Base-by-base conservation (phyloP, 2,329 filamentous ascomycete genomes). In the Byssoonygena ceratinophila region DNA sequence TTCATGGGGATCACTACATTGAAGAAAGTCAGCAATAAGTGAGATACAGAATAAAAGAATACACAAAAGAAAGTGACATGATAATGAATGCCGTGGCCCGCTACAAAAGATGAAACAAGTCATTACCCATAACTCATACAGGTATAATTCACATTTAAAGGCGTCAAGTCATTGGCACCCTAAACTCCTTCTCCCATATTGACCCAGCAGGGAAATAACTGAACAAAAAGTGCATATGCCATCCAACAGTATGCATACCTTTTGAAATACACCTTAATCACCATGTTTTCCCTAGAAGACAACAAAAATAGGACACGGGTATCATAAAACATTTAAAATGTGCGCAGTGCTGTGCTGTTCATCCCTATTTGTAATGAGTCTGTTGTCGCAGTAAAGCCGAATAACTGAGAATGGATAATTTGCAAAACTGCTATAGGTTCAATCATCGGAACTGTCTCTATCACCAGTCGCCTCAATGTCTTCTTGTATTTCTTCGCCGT, bases 401-500 rank as follows among this genome's bases (percentile, higher is more conserved):
- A n/a, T n/a, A n/a, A n/a, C n/a, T n/a, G 36, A 36, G 9, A n/a
- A 5, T 2, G 31, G 5, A 41, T 46, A 34, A 34, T 46, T 12
- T 20, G 31, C 2, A 16, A 7, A 12, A 5, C 40, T 4, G 16
- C 55, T 63, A 62, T 27, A 66, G 60, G 48, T 25, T 41, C 31
- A 47, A n/a, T 46, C 50, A 22, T 52, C 31, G 16, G 40, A 25
- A 23, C 27, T 40, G 16, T 48, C 43, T 14, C 34, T 47, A 23
- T 54, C 54, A 43, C 27, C 50, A 14, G 60, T 39, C 27, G 67
- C 64, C 52, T 66, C 65, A 57, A 64, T 64, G 25, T 68, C 66
- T 40, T 65, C 63, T 54, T 55, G 60, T 23, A 68, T 59, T 60
- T 72, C 68, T 47, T 64, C 59, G 20, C 71, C 71, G 37, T 64